Base-by-base conservation (phyloP, 495 filamentous ascomycete species). In the Tuber borchii region DNA sequence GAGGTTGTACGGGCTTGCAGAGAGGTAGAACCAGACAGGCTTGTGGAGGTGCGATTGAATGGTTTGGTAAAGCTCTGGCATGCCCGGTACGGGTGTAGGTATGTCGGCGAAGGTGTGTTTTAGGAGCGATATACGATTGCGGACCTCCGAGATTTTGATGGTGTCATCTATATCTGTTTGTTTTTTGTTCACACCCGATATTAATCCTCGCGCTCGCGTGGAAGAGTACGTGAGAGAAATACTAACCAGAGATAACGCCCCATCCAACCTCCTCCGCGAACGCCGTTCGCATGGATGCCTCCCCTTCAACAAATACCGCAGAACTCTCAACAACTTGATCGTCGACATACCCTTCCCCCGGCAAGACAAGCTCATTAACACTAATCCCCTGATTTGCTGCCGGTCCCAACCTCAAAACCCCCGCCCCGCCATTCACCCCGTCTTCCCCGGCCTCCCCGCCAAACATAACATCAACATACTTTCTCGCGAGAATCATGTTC, bases 1-100 rank as follows among this genome's bases (percentile, higher is more conserved):
- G 5, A 98, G 88, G 77, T 97, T 97, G 86, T 97, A 97, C 1
- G 95, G 95, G 3, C 93, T 97, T 2, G 95, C 95, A 8, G 93
- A 96, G 71, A 98, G 89, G 84, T 98, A 98, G 84, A 95, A 97
- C 88, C 91, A 97, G 2, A 92, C 87, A 17, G 95, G 91, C 4
- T 85, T 83, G 6, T 87, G 75, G 6, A 91, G 86, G 37, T 87
- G 78, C 73, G 87, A 78, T 17, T 84, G 83, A 71, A 90, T 85
- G 42, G 95, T 86, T 73, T 89, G 85, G 84, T 98, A 98, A 3
- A 97, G 86, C 80, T 93, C 89, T 0, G 93, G 92, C 93, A 97
- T 97, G 40, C 91, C 93, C 0, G 85, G 73, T 22, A 94, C 89
- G 3, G 93, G 89, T 71, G 87, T 84, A 0, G 93, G 91, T 31